These are phyloP conservation scores for Malania oleifera DNA, from an alignment of 164 flowering plant species.

Conservation along the genomic window DNA sequence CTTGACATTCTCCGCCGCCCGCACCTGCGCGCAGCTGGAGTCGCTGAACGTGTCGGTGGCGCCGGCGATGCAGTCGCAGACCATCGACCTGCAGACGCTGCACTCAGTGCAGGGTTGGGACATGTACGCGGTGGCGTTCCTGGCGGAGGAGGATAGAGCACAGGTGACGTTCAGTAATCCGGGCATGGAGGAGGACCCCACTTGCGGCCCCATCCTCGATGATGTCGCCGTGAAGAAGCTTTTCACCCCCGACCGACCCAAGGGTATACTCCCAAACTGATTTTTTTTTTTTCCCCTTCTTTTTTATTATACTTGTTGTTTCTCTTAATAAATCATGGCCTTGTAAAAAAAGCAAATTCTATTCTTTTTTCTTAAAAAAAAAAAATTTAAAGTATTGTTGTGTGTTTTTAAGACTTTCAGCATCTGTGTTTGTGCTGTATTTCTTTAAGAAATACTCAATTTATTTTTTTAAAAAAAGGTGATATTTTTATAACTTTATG, in stretches of 20 bases:
- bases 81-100: slow-evolving; percentile 85
- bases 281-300: too few relatives aligned
- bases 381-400: too few relatives aligned
- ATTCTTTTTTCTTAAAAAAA: too few relatives aligned
- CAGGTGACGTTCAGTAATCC: slow-evolving; percentile 57
- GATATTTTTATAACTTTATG: too few relatives aligned
- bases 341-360: too few relatives aligned
- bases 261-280: slow-evolving; percentile 59
- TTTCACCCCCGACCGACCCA: slow-evolving; percentile 61
- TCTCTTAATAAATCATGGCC: too few relatives aligned
- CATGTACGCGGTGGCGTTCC: slow-evolving; percentile 76
- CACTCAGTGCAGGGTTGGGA: slow-evolving; percentile 93
- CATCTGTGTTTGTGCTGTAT: too few relatives aligned
- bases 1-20: slow-evolving; percentile 86
- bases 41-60: slow-evolving; percentile 77
- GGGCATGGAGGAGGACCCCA: slow-evolving; percentile 96
- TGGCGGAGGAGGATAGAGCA: slow-evolving; percentile 46
- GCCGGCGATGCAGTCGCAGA: slow-evolving; percentile 74
- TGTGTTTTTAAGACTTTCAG: too few relatives aligned
- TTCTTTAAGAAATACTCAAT: too few relatives aligned
- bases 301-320: too few relatives aligned
- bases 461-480: too few relatives aligned
- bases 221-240: slow-evolving; percentile 92
- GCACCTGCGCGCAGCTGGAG: slow-evolving; percentile 97
- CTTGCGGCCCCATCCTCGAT: slow-evolving; percentile 95